Conservation (phyloP, 2,329 filamentous ascomycete genomes). For the Colletotrichum costaricense region DNA sequence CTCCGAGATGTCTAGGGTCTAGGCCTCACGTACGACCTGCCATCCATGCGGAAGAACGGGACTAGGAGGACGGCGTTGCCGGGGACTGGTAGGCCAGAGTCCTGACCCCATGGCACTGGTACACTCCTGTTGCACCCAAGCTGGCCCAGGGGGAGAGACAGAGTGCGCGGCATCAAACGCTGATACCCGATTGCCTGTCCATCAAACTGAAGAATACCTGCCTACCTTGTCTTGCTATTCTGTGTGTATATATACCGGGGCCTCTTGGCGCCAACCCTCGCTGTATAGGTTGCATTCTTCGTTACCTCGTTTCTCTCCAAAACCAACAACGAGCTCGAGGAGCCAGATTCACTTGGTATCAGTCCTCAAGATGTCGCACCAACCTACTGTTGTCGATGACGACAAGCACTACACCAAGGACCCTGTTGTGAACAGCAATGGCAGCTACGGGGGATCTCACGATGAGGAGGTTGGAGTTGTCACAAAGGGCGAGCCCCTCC, state of each 20-base stretch:
- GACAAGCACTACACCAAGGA: slow-evolving; percentile 26
- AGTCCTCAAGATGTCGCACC: slow-evolving; percentile 22
- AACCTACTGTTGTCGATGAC: slow-evolving; percentile 14
- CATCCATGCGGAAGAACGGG: background rate
- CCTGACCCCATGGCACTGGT: slow-evolving; percentile 15
- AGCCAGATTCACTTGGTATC: background rate
- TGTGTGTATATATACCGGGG: slow-evolving; percentile 16
- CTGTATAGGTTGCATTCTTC: background rate
- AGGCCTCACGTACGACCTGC: background rate
- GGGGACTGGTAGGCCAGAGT: background rate
- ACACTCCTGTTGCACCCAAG: slow-evolving; percentile 6
- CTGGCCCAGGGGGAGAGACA: background rate
- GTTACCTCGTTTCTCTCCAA: background rate
- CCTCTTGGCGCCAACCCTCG: background rate
- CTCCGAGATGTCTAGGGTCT: slow-evolving; percentile 16
- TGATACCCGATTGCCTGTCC: background rate
- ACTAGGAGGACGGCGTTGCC: slow-evolving; percentile 3
- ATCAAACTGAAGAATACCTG: background rate
- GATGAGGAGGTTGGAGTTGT: slow-evolving; percentile 50
- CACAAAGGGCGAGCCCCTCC: slow-evolving; percentile 43
- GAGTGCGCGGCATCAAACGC: background rate
- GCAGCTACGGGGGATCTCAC: slow-evolving; percentile 28
- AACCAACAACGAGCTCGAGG: background rate
- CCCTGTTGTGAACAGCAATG: slow-evolving; percentile 6
- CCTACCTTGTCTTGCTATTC: background rate